Base-by-base conservation (phyloP, 805 yeast genomes). In the Nakazawaea populi region DNA sequence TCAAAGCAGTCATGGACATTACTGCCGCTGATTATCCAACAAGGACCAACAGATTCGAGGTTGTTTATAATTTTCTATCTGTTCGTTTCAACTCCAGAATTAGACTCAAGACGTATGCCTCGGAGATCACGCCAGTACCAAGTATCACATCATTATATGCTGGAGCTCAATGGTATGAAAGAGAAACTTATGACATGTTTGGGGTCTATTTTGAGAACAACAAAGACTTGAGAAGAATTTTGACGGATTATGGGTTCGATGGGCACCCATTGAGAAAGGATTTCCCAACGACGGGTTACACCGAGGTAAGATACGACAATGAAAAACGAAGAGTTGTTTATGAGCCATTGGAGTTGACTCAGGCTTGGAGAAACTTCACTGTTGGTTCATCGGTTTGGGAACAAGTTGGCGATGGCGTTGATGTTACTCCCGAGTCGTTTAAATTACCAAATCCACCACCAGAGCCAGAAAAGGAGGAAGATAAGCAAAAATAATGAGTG, bases 311-410 rank as follows among this genome's bases (percentile, higher is more conserved):
- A 65, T 89, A 87, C 70, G 96, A 89, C 68, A 89, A 88, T 66
- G 96, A 89, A 69, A 89, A 89, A 78, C 83, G 88, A 76, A 80
- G 96, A 66, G 83, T 89, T 51, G 88, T 89, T 18, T 89, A 89
- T 68, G 96, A 87, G 70, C 96, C 96, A 41, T 76, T 89, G 63
- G 96, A 89, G 73, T 76, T 89, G 66, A 87, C 96, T 34, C 96
- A 89, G 72, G 96, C 96, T 11, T 89, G 89, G 82, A 82, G 96
- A 76, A 86, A 87, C 75, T 89, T 89, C 73, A 74, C 87, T 30
- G 95, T 87, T 44, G 96, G 96, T 44, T 83, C 92, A 9, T 82
- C 92, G 34, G 89, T 86, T 45, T 89, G 96, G 94, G 96, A 89
- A 68, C 96, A 86, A 58, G 92, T 88, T 58, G 96, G 96, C 52